Base-by-base conservation (phyloP, 2,329 filamentous ascomycete species). In the Sarocladium brachiariae region DNA sequence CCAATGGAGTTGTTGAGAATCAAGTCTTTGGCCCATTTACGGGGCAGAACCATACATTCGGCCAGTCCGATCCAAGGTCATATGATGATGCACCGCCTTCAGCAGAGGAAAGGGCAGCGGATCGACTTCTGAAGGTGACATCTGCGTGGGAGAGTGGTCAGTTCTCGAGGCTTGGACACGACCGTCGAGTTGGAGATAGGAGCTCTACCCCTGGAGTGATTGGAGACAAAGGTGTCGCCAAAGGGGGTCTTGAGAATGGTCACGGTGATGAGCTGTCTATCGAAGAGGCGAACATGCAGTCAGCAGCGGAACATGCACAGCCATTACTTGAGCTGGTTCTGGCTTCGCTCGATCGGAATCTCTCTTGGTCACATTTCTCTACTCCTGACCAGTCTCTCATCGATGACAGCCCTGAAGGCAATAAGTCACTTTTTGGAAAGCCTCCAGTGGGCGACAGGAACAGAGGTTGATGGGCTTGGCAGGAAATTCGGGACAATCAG, bases 281-380 rank as follows among this genome's bases (percentile, higher is more conserved):
- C n/a, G 58, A 64, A 2, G 64, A 73, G 31, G 70, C 67, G 25
- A 70, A 68, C 52, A 51, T 51, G 6, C 68, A 69, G 54, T 60
- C 69, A 4, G 60, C 62, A 2, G 55, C 62, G 2, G 68, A 74
- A 46, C 68, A 74, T 49, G 63, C 66, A 10, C 58, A 62, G 11
- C 70, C 72, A 2, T 61, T 77, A 10, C 50, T 78, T 9, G 69
- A 65, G 46, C 67, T 75, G 66, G 61, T 64, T 2, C 66, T 70
- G 51, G 63, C 59, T 18, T 62, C 62, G 4, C 52, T 72, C 35
- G 46, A 49, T 10, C 30, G 30, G 11, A 35, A 35, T 18, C 30
- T 35, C 9, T 35, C 33, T 2, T 37, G 31, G 21, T 16, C 16
- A 4, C 46, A 37, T 10, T 49, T 35, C 21, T 49, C 30, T 3